Percentiles rank a stretch among this genome's conserved stretches.
These are phyloP conservation scores for Myriosclerotinia duriaeana DNA, from an alignment of 2,329 filamentous ascomycete species.

Conservation along the genomic window DNA sequence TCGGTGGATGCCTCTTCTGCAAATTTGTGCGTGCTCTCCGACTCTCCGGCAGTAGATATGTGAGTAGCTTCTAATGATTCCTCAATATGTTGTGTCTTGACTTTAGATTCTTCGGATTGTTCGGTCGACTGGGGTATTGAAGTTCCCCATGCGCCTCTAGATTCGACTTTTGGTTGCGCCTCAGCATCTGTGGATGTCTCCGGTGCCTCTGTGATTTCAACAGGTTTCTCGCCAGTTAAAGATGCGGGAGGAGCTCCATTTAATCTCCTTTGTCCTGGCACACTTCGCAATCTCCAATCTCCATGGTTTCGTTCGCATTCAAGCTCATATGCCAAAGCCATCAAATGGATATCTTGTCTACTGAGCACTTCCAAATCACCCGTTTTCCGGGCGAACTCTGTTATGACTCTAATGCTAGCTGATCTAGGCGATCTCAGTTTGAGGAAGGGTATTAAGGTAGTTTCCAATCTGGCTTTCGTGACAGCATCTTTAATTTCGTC, in stretches of 20 bases:
- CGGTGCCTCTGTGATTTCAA: slow-evolving; percentile 20
- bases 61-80: slow-evolving; percentile 30
- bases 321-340: slow-evolving; percentile 91
- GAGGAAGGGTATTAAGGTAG: slow-evolving; percentile 80
- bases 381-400: slow-evolving; percentile 82
- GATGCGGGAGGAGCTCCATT: slow-evolving; percentile 60
- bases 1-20: slow-evolving; percentile 28
- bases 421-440: slow-evolving; percentile 72
- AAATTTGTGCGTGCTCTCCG: background rate
- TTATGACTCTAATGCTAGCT: slow-evolving; percentile 75
- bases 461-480: slow-evolving; percentile 78
- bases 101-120: slow-evolving; percentile 33
- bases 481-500: slow-evolving; percentile 83
- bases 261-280: slow-evolving; percentile 74
- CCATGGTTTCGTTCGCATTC: slow-evolving; percentile 89
- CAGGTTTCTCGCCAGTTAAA: slow-evolving; percentile 37
- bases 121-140: slow-evolving; percentile 24
- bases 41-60: slow-evolving; percentile 12
- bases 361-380: slow-evolving; percentile 88
- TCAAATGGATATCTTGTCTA: slow-evolving; percentile 81
- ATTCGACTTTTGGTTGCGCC: slow-evolving; percentile 27
- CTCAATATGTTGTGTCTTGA: slow-evolving; percentile 31
- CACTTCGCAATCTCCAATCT: slow-evolving; percentile 77
- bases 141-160: slow-evolving; percentile 36
- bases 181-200: slow-evolving; percentile 6